These are phyloP conservation scores for Podaxis sp. DNA, from an alignment of 768 basidiomycete species.

Conservation along the genomic window DNA sequence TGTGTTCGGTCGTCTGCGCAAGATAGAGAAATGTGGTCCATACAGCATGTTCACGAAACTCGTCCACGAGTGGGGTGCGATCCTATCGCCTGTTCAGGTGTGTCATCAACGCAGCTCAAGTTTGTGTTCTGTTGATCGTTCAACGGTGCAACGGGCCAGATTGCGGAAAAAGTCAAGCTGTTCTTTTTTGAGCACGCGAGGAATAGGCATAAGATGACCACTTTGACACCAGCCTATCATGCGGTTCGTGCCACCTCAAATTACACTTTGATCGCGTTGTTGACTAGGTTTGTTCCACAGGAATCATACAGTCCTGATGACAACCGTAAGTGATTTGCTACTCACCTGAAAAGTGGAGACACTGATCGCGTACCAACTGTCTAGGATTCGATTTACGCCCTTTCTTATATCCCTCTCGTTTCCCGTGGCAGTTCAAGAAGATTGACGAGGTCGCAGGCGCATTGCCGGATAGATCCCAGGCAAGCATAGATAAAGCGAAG, in stretches of 20 bases:
- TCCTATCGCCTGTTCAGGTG: conserved; percentile 81
- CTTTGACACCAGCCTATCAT: conserved; percentile 89
- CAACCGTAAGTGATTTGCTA: conserved; percentile 60
- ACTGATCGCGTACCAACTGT: conserved; percentile 10
- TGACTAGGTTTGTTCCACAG: conserved; percentile 33
- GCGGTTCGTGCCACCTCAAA: conserved; percentile 53
- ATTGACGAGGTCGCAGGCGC: conserved; percentile 82
- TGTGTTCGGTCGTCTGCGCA: conserved; percentile 87
- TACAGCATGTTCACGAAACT: conserved; percentile 98
- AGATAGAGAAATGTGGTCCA: conserved; percentile 96
- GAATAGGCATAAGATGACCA: conserved; percentile 99
- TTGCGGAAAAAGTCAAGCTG: conserved; percentile 94
- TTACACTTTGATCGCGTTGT: background rate
- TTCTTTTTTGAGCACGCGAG: conserved; percentile 98
- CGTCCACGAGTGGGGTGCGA: conserved; percentile 87
- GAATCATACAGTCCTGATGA: conserved; percentile 97
- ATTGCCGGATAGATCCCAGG: conserved; percentile 65
- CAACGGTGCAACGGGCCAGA: conserved; percentile 38
- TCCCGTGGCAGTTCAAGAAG: conserved; percentile 96
- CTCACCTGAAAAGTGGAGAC: background rate
- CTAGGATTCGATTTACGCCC: conserved; percentile 92
- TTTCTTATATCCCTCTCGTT: conserved; percentile 92
- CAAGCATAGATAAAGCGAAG: conserved; percentile 37
- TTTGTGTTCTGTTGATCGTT: background rate
- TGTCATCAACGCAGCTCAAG: background rate